Evolutionary conservation across 495 filamentous ascomycete species (phyloP), one percentile per base, ranked within the genome.

Genomic region (Talaromyces thailandensis): DNA sequence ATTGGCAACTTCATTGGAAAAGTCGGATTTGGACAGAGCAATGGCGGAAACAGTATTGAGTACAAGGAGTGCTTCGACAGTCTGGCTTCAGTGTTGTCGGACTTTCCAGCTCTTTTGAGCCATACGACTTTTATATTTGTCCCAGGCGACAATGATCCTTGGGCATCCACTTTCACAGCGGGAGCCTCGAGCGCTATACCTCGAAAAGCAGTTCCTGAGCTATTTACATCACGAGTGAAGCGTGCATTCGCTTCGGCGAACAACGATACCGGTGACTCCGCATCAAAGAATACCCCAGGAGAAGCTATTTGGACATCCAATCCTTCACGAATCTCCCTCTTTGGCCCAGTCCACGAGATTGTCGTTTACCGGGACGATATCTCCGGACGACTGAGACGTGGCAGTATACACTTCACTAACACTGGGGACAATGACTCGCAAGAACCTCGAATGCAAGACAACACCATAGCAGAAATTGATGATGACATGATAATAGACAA

Each of bases 21-120:
- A 68, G 87, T 92, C 7, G 80, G 88, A 59, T 85, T 92, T 75
- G 82, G 88, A 4, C 84, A 86, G 43, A 83, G 81, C 18, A 85
- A 84, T 24, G 83, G 85, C 8, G 81, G 79, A 8, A 89, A 85
- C 0, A 89, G 86, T 66, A 93, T 96, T 55, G 92, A 92, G 72
- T 96, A 96, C 73, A 96, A 96, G 72, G 95, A 97, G 71, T 86
- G 86, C 69, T 98, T 96, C 68, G 89, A 98, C 74, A 82, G 84
- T 5, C 82, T 98, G 18, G 93, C 94, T 2, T 83, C 87, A 16
- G 82, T 89, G 1, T 76, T 98, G n/a, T 79, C 89, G 7, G 92
- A 98, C 48, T 96, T 90, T 71, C 92, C 89, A n/a, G 79, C 81
- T 0, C 77, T 98, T 6, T 80, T 96, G n/a, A 85, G 87, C 35